Base-by-base conservation (phyloP, 106 monocot genomes). In the Dactylorhiza incarnata region DNA sequence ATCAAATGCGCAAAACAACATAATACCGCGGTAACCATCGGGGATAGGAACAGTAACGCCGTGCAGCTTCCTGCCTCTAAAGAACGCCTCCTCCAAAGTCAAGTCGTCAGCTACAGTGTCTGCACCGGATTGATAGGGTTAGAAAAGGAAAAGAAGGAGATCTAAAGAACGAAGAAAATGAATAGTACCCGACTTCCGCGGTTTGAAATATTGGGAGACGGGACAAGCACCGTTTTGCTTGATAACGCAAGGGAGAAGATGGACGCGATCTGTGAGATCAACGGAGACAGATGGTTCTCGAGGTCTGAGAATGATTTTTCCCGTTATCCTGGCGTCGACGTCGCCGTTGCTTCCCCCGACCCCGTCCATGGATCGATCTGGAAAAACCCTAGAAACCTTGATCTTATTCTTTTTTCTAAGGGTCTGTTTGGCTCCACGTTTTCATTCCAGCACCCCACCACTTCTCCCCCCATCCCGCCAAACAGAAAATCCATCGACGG, bases 161-260 rank as follows among this genome's bases (percentile, higher is more conserved):
- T 23, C 9, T 4, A 56, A 9, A 22, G 22, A 19, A 22, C 43
- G 43, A 16, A n/a, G 56, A 72, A 80, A 75, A 68, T 14, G 9
- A 50, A 16, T 37, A 37, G 0, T 11, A 92, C 91, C 91, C 20
- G 86, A 82, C 7, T 73, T 71, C 67, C 76, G 58, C 68, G 88
- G 91, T 72, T 83, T 88, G 84, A 92, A 92, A 82, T 88, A 92
- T 15, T 86, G 71, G 46, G 88, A 86, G 17, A 92, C 78, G 43
- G 82, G 73, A 53, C 79, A 73, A 48, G 78, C 73, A 15, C 91
- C 88, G 45, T 92, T 76, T 71, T 73, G 84, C 82, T 84, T 92
- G 80, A 92, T 68, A 76, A 78, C 82, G 78, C 91, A 92, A 47
- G 91, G 91, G 19, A 92, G 84, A 78, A 92, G 91, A 76, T 92